These are phyloP conservation scores for Trichosporon sp. DNA, from an alignment of 1,284 basidiomycete genomes.

Conservation along the genomic window DNA sequence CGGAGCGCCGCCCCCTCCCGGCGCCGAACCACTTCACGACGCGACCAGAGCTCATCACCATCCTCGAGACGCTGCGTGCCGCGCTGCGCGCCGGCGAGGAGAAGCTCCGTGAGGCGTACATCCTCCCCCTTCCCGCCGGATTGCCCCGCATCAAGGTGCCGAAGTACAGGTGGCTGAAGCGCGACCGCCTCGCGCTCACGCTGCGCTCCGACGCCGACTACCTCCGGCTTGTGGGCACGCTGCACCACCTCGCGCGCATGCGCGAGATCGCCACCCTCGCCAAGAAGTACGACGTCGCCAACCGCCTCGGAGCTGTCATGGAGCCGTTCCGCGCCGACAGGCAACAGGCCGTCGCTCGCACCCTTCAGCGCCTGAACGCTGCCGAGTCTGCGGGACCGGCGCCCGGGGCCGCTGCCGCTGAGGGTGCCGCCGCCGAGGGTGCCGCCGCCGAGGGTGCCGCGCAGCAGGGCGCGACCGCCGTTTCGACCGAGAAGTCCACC, in stretches of 20 bases:
- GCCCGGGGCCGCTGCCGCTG: not conserved
- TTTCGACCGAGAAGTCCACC: not conserved
- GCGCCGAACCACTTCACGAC: conserved; percentile 78
- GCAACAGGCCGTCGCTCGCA: not conserved
- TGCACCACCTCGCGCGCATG: conserved; percentile 70
- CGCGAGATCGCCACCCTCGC: conserved; percentile 64
- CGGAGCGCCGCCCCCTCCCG: conserved; percentile 39
- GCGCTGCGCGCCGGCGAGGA: conserved; percentile 60
- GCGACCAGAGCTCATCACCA: conserved; percentile 71
- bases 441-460: not conserved
- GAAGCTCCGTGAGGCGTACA: conserved; percentile 62
- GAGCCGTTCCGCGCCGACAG: conserved; percentile 60
- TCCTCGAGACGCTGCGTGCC: conserved; percentile 63
- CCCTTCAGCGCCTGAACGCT: not conserved
- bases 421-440: not conserved
- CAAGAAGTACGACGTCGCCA: conserved; percentile 60
- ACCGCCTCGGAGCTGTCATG: conserved; percentile 57
- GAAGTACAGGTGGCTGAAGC: conserved; percentile 62
- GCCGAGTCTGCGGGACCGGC: not conserved
- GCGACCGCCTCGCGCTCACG: conserved; percentile 61
- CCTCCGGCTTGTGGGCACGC: conserved; percentile 60
- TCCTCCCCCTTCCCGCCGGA: conserved; percentile 72
- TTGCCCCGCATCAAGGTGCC: conserved; percentile 59
- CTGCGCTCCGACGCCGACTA: conserved; percentile 70
- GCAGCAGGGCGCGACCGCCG: not conserved